Conservation (phyloP, 148 eudicot genomes). For the Limonium bicolor region DNA sequence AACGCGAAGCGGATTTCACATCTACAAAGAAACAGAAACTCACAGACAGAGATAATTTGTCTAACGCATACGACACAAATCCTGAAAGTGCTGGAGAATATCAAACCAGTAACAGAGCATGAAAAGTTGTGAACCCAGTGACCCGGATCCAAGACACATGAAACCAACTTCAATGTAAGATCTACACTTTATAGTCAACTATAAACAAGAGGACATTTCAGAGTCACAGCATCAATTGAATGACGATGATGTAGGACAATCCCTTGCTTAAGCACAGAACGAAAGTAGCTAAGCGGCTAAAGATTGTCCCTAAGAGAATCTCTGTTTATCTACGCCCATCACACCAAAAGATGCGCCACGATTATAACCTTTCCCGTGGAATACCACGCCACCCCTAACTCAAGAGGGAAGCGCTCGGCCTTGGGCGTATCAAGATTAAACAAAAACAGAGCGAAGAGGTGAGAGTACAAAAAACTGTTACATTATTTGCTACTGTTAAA, state of each 20-base stretch:
- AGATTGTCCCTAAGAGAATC: constrained; percentile 8
- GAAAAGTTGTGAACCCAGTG: too few relatives aligned
- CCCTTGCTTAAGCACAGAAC: constrained; percentile 15
- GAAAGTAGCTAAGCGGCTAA: constrained; percentile 14
- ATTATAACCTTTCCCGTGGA: constrained; percentile 28
- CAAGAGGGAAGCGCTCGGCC: constrained; percentile 34
- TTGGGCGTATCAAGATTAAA: constrained; percentile 8
- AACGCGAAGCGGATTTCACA: too few relatives aligned
- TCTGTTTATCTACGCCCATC: constrained; percentile 14
- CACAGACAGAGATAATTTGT: background rate
- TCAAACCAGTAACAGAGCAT: too few relatives aligned
- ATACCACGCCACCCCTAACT: constrained; percentile 35
- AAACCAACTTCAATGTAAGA: background rate
- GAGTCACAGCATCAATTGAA: background rate
- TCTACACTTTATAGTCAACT: background rate
- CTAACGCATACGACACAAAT: background rate
- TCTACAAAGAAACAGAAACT: too few relatives aligned
- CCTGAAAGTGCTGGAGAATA: background rate
- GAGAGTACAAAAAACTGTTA: background rate
- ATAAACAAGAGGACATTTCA: background rate
- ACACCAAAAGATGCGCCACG: constrained; percentile 25
- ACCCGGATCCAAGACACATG: background rate
- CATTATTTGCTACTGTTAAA: background rate
- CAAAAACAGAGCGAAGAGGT: background rate
- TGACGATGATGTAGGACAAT: constrained; percentile 13